phyloP scores from a whole-genome alignment of 2,329 filamentous ascomycete species.

The Drechmeria coniospora region DNA sequence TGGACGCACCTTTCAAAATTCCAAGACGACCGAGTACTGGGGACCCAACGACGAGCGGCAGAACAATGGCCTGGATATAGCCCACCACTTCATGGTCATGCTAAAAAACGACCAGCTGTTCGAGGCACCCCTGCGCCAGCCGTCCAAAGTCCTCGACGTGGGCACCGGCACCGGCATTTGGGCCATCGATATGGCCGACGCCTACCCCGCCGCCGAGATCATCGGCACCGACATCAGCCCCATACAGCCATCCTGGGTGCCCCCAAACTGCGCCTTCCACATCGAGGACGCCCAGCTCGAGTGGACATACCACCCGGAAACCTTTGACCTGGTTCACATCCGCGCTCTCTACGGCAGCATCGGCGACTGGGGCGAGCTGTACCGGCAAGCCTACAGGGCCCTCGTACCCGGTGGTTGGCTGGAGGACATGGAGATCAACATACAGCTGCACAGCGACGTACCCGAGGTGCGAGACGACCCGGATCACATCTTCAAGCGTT shows the following conservation, averaged over 20 bases:
- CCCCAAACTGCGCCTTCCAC: conserved; percentile 8
- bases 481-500: conserved; percentile 12
- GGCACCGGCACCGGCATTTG: conserved; percentile 43
- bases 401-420: conserved; percentile 38
- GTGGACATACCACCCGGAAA: conserved; percentile 13
- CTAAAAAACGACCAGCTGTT: conserved; percentile 7
- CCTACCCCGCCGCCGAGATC: conserved; percentile 26
- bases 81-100: conserved; percentile 11
- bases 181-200: conserved; percentile 36
- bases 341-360: conserved; percentile 41
- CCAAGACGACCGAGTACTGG: conserved; percentile 13
- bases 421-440: conserved; percentile 13
- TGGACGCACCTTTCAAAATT: conserved; percentile 15
- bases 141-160: conserved; percentile 23
- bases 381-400: conserved; percentile 33
- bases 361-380: conserved; percentile 36
- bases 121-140: conserved; percentile 1
- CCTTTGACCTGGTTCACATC: conserved; percentile 46
- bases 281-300: conserved; percentile 17
- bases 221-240: conserved; percentile 41
- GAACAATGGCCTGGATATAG: conserved; percentile 11
- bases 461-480: conserved; percentile 9
- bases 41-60: conserved; percentile 13
- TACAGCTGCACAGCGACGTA: conserved; percentile 8
- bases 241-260: conserved; percentile 37